Conservation (phyloP, 306 rosid genomes). For the Cucurbita moschata region DNA sequence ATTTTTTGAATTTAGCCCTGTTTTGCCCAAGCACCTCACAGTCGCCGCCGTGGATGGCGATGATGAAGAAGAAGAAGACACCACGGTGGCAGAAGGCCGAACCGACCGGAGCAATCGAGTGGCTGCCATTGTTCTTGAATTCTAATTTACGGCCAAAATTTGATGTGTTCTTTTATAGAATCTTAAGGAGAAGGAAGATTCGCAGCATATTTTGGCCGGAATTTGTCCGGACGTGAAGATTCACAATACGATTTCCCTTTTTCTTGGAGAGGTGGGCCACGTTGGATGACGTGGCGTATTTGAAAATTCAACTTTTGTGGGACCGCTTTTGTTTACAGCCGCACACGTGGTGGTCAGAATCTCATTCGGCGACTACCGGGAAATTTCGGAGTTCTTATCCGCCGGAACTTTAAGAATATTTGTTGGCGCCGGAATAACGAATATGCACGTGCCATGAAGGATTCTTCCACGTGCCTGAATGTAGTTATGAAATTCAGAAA, state of each 20-base stretch:
- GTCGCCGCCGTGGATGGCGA: neutral
- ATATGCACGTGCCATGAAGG: neutral
- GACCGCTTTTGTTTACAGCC: neutral
- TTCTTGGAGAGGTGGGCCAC: neutral
- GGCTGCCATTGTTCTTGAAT: conserved; percentile 18
- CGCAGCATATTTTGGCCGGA: conserved; percentile 2
- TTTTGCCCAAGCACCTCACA: conserved; percentile 3
- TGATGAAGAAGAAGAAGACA: conserved; percentile 5
- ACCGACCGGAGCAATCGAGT: conserved; percentile 14
- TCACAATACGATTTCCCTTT: neutral
- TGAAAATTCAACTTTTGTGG: neutral
- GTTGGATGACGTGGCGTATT: neutral
- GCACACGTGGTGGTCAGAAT: neutral
- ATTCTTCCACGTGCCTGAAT: neutral
- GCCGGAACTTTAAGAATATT: neutral
- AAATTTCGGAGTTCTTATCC: neutral
- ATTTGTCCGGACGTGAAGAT: neutral
- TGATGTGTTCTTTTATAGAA: neutral
- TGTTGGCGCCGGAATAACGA: neutral
- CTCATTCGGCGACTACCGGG: neutral
- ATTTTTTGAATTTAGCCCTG: neutral
- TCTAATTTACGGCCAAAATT: neutral
- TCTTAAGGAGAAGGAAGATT: neutral
- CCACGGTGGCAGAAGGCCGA: conserved; percentile 9
- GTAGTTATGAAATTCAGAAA: too few relatives aligned